Conservation (phyloP, 495 filamentous ascomycete species). For the Aspergillus mulundensis region DNA sequence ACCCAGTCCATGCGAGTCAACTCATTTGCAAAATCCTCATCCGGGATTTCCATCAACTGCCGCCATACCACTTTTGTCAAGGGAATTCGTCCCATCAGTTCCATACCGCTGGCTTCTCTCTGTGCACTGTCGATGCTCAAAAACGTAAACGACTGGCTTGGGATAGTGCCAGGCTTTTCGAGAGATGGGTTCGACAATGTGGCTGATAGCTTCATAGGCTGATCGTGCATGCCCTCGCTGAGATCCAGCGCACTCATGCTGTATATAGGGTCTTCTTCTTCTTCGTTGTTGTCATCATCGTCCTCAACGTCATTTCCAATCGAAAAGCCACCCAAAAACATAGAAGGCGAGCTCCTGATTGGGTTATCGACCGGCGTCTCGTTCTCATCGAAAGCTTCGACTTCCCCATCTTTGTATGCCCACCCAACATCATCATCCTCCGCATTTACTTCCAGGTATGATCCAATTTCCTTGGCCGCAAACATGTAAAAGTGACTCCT, state of each 20-base stretch:
- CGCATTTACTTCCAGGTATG: constrained; percentile 55
- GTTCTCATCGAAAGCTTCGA: constrained; percentile 33
- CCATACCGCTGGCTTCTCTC: constrained; percentile 61
- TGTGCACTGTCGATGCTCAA: constrained; percentile 68
- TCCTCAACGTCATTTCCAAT: constrained; percentile 1
- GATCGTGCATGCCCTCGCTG: constrained; percentile 37
- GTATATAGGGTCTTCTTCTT: constrained; percentile 42
- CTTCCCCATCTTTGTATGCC: constrained; percentile 62
- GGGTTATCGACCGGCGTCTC: constrained; percentile 41
- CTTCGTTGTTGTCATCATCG: constrained; percentile 29
- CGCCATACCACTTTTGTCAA: constrained; percentile 80
- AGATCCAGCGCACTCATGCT: constrained; percentile 42
- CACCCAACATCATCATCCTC: constrained; percentile 82
- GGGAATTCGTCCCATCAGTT: constrained; percentile 53
- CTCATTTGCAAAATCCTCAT: constrained; percentile 83
- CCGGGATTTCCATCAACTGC: constrained; percentile 71
- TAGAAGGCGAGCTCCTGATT: constrained; percentile 37
- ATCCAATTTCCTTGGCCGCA: constrained; percentile 76
- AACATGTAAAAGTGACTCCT: constrained; percentile 71
- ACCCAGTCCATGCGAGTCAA: constrained; percentile 95
- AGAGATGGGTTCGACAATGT: constrained; percentile 39
- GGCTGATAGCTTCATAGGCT: constrained; percentile 38
- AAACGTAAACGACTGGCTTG: constrained; percentile 44
- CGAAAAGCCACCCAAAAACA: constrained; percentile 26
- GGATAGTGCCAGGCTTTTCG: constrained; percentile 36